Evolutionary conservation across 257 asterid species (phyloP).

Genomic region (Eustoma russellianum): DNA sequence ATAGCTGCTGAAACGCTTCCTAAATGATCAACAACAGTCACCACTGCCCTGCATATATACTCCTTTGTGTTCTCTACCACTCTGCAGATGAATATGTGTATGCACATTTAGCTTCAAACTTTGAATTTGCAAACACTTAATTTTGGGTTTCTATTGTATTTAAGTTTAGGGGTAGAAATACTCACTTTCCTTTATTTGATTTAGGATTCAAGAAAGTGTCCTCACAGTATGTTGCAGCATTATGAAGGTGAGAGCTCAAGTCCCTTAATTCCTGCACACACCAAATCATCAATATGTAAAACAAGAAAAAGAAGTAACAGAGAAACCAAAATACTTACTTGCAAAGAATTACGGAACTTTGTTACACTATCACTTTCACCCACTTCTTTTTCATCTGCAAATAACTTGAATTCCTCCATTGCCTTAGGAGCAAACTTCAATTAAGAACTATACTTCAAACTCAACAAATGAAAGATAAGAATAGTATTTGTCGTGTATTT

Average conservation of each 20-base stretch:
- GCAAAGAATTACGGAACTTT: constrained; percentile 35
- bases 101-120: neutral
- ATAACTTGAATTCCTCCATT: constrained; percentile 15
- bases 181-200: constrained; percentile 33
- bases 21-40: constrained; percentile 54
- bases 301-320: neutral
- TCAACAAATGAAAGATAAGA: neutral
- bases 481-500: neutral
- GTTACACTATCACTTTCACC: constrained; percentile 20
- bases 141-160: neutral
- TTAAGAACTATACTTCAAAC: neutral
- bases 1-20: constrained; percentile 54
- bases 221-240: constrained; percentile 64
- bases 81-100: constrained; percentile 21
- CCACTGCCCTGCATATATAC: constrained; percentile 43
- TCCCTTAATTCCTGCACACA: constrained; percentile 49
- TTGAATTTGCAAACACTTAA: too few relatives aligned
- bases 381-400: constrained; percentile 8
- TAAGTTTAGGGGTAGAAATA: neutral
- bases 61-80: constrained; percentile 48
- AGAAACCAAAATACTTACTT: constrained; percentile 20
- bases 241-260: constrained; percentile 51
- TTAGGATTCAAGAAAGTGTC: constrained; percentile 30
- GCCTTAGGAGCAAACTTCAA: neutral
- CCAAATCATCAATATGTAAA: neutral